A percentile compares a stretch with the other conserved stretches of the same genome.
Evolutionary conservation across 2,329 filamentous ascomycete genomes (phyloP).

Genomic region (Colletotrichum plurivorum): DNA sequence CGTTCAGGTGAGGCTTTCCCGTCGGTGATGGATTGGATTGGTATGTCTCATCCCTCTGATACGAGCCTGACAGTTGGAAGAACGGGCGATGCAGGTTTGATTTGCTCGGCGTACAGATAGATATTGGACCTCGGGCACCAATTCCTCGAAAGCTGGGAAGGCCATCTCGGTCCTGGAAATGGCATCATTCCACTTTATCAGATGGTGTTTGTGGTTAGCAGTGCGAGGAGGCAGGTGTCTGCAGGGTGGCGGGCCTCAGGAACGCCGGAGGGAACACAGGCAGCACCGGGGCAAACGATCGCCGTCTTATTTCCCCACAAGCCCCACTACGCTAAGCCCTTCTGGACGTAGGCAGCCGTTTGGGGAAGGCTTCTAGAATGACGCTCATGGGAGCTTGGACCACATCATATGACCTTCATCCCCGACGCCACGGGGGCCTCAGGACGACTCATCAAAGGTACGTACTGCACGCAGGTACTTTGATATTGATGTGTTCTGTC

Average conservation of each 20-base stretch:
- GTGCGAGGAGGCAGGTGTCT: not conserved
- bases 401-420: not conserved
- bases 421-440: not conserved
- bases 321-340: constrained; percentile 1
- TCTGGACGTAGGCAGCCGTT: constrained; percentile 21
- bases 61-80: not conserved
- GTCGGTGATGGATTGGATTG: constrained; percentile 5
- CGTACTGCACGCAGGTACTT: not conserved
- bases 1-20: constrained; percentile 12
- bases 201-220: too few relatives aligned
- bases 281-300: constrained; percentile 14
- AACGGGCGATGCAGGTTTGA: not conserved
- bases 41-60: not conserved
- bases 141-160: not conserved
- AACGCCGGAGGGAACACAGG: not conserved
- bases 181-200: not conserved
- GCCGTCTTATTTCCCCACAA: constrained; percentile 19
- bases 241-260: constrained; percentile 13
- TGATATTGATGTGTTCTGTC: not conserved
- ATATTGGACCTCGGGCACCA: too few relatives aligned
- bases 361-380: constrained; percentile 37
- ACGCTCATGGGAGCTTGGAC: not conserved
- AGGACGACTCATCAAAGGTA: not conserved
- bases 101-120: too few relatives aligned
- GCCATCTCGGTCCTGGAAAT: not conserved